Percentiles rank a stretch among this genome's conserved stretches.
Evolutionary conservation across 2,329 filamentous ascomycete genomes (phyloP).

Genomic region (Exophiala sideris): DNA sequence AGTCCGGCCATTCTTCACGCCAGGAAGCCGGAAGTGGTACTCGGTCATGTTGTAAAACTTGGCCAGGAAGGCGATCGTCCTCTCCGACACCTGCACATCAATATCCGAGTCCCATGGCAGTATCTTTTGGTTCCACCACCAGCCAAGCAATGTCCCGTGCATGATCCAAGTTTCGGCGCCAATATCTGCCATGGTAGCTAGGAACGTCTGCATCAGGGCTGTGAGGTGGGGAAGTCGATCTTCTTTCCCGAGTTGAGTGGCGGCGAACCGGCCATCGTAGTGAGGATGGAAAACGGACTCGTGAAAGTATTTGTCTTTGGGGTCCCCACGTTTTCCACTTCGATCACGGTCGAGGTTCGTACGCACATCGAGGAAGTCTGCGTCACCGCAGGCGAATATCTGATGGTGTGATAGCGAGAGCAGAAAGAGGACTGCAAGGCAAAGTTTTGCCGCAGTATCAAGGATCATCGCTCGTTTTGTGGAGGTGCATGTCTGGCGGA

Average conservation of each 20-base stretch:
- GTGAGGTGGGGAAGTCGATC: conserved; percentile 48
- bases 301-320: conserved; percentile 51
- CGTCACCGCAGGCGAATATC: conserved; percentile 32
- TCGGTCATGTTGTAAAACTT: conserved; percentile 62
- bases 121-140: conserved; percentile 62
- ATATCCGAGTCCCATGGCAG: conserved; percentile 62
- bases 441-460: conserved; percentile 1
- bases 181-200: conserved; percentile 55
- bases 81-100: conserved; percentile 57
- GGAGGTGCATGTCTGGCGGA: background rate
- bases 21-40: conserved; percentile 45
- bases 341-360: conserved; percentile 40
- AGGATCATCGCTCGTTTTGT: conserved; percentile 1
- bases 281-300: conserved; percentile 29
- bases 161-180: conserved; percentile 62
- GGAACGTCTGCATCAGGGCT: conserved; percentile 54
- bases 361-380: conserved; percentile 44
- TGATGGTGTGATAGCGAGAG: conserved; percentile 1
- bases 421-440: conserved; percentile 10
- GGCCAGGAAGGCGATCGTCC: conserved; percentile 54
- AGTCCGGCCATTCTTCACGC: conserved; percentile 35
- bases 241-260: conserved; percentile 43
- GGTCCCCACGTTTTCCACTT: conserved; percentile 38
- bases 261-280: conserved; percentile 55
- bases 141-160: conserved; percentile 59